Evolutionary conservation across 2,329 filamentous ascomycete species (phyloP).

Genomic region (Sarocladiaceae sp.): DNA sequence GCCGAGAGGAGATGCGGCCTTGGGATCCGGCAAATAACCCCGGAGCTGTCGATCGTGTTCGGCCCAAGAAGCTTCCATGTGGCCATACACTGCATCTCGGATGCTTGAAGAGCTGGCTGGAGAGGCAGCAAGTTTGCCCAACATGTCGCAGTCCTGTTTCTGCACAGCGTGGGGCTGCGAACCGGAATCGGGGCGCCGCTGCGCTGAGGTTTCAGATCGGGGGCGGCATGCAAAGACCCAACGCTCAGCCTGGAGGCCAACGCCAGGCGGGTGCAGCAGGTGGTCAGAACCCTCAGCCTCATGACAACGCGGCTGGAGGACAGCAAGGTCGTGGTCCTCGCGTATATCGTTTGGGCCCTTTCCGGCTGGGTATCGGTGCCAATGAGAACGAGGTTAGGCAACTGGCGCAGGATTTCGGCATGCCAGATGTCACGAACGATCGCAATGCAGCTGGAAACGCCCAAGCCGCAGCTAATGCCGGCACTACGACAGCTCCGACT

Average conservation of each 20-base stretch:
- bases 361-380: conserved; percentile 74
- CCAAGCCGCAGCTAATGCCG: conserved; percentile 7
- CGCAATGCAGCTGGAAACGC: conserved; percentile 10
- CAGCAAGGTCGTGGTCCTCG: conserved; percentile 40
- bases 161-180: conserved; percentile 18
- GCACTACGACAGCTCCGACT: conserved; percentile 5
- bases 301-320: neutral
- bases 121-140: conserved; percentile 94
- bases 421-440: conserved; percentile 27
- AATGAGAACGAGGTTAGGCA: conserved; percentile 63
- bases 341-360: conserved; percentile 69
- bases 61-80: conserved; percentile 94
- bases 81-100: conserved; percentile 93
- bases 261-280: conserved; percentile 12
- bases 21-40: conserved; percentile 58
- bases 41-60: conserved; percentile 75
- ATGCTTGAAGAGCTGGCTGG: conserved; percentile 94
- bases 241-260: conserved; percentile 11
- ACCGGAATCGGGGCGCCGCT: conserved; percentile 14
- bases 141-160: conserved; percentile 81
- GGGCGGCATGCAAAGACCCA: conserved; percentile 16
- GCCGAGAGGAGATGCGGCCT: conserved; percentile 88
- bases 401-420: conserved; percentile 59
- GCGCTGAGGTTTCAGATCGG: conserved; percentile 27
- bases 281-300: conserved; percentile 18